Conservation (phyloP, 164 flowering plant species). For the Platanus orientalis region DNA sequence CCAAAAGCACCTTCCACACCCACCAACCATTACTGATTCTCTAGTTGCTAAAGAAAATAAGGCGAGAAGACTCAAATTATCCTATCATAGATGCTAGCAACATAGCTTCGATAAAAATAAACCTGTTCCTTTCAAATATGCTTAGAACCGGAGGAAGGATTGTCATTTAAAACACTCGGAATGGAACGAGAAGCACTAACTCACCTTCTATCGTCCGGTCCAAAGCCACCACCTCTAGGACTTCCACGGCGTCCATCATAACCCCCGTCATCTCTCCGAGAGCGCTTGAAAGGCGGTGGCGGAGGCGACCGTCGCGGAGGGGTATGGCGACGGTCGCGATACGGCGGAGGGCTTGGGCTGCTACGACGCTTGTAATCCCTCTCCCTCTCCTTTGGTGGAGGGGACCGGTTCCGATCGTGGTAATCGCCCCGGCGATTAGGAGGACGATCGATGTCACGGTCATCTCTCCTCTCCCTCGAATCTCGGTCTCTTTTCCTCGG, state of each 20-base stretch:
- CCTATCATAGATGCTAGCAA: neutral
- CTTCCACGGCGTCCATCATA: slow-evolving; percentile 52
- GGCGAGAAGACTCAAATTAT: neutral
- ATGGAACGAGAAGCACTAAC: neutral
- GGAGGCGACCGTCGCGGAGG: slow-evolving; percentile 51
- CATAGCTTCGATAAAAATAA: neutral
- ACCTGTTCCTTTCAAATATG: neutral
- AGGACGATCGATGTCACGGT: slow-evolving; percentile 45
- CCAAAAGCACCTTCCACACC: no score
- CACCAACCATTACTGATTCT: no score
- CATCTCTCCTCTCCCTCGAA: slow-evolving; percentile 48
- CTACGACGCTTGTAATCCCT: slow-evolving; percentile 57
- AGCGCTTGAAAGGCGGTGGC: slow-evolving; percentile 50
- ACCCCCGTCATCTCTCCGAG: slow-evolving; percentile 62
- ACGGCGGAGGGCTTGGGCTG: slow-evolving; percentile 53
- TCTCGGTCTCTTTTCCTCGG: slow-evolving; percentile 43
- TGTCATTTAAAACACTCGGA: neutral
- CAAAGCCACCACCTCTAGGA: slow-evolving; percentile 58
- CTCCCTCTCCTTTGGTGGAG: slow-evolving; percentile 45
- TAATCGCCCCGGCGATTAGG: slow-evolving; percentile 37
- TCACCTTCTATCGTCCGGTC: slow-evolving; percentile 64
- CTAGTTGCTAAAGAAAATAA: no score
- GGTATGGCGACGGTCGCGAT: slow-evolving; percentile 54
- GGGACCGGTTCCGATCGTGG: slow-evolving; percentile 46
- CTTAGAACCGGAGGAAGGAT: neutral